Evolutionary conservation across 2,329 filamentous ascomycete species (phyloP), one percentile per base, ranked within the genome.

Genomic region (Penicillium frequentans): DNA sequence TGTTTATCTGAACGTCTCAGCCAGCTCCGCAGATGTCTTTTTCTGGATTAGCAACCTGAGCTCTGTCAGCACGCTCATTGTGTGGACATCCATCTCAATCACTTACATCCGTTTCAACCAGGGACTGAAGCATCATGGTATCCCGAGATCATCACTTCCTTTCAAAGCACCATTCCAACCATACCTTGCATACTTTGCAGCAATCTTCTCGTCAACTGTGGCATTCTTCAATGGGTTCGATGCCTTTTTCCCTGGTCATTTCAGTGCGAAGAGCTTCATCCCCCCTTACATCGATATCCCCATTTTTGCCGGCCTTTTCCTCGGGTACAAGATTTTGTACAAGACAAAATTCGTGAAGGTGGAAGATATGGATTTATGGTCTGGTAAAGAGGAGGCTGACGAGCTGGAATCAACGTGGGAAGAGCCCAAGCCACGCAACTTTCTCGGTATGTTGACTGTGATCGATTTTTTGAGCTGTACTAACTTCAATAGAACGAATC

Each of bases 71-170:
- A 67, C 68, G 10, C 58, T 73, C 9, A 64, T 73, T 9, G 69
- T 70, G 44, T 73, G 70, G 55, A 79, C 81, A 35, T 83, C 85
- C 54, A 88, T 89, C 65, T 85, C 83, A 68, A 77, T 86, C 43
- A 87, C 88, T 0, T 93, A 90, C 70, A 73, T 92, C 48, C 84
- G 83, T 57, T 93, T 91, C 72, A 79, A 88, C 69, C 84, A 85
- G 23, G 88, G 89, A 0, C 80, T 89, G 49, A 75, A 81, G 37
- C 84, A 80, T 0, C 89, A 93, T 65, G 88, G 88, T 0, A 78
- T 92, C 23, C 82, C 85, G 60, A 82, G 89, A 3, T 80, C 84
- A 21, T 81, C 80, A 0, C 74, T 93, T n/a, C 88, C 89, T 0
- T 92, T 90, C 73, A 85, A 82, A 60, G 84, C 85, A 0, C 80